Evolutionary conservation across 768 basidiomycete species (phyloP), one percentile per base, ranked within the genome.

Genomic region (Phanerochaete sordida): DNA sequence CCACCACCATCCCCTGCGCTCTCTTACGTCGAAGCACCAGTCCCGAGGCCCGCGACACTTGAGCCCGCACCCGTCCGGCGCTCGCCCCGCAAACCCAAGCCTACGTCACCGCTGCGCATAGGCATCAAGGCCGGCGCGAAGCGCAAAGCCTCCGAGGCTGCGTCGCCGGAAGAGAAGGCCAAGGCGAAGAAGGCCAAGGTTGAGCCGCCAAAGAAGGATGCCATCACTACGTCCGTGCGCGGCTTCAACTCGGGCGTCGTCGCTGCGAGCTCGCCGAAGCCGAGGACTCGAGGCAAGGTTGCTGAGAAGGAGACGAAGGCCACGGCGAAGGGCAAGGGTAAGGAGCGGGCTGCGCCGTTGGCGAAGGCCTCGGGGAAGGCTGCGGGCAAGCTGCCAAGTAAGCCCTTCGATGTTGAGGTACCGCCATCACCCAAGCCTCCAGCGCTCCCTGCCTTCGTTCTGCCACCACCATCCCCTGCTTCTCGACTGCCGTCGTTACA

Each of bases 391-490:
- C 35, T 23, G 1, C 21, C 35, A 23, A 27, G n/a, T 15, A 54
- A 54, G 26, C 9, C 46, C 12, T n/a, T 26, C 28, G 65, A 65
- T 26, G 72, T 82, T 8, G 83, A 84, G 64, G 72, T 82, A 24
- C 26, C 60, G 49, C 66, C 67, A 26, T 54, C 39, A 3, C 50
- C 27, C 12, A 51, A 51, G 31, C 50, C 50, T 19, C 27, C 47
- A 16, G 27, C 47, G 24, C 39, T 54, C 2, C 85, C 82, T 11
- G 81, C 87, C 15, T 93, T 93, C 62, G 85, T 89, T 1, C 80
- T 93, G 3, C 91, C 91, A 15, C 90, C 90, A 1, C 90, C 87
- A 1, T 90, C 89, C 8, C 90, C 90, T 15, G 79, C 81, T 23
- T 81, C 90, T 1, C 83, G 86, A 1, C 70, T 90, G 27, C 86